Evolutionary conservation across 1,284 basidiomycete species (phyloP).

Genomic region (Cryptococcus sp.): DNA sequence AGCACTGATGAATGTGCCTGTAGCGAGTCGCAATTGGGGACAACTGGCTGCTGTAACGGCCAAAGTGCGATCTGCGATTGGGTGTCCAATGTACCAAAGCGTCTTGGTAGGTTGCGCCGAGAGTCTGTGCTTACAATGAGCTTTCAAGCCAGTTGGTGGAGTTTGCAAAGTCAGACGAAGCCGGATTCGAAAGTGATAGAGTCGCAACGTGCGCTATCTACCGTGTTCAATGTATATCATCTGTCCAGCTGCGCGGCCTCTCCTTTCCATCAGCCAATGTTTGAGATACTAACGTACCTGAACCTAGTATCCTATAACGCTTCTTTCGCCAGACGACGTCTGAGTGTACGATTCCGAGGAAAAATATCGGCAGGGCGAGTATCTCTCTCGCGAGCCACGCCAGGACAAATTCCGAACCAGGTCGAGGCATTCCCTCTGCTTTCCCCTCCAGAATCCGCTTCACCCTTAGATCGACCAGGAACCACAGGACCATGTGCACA

Average conservation of each 20-base stretch:
- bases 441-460: conserved; percentile 47
- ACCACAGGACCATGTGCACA: conserved; percentile 64
- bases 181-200: too few relatives aligned
- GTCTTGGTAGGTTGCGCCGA: not conserved
- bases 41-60: not conserved
- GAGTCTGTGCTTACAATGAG: too few relatives aligned
- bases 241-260: not conserved
- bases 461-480: conserved; percentile 43
- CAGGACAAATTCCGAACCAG: conserved; percentile 55
- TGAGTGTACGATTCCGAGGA: conserved; percentile 69
- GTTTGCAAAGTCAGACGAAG: too few relatives aligned
- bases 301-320: conserved; percentile 37
- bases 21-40: not conserved
- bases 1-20: not conserved
- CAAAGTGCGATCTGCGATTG: not conserved
- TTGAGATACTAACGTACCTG: conserved; percentile 21
- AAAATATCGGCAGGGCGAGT: conserved; percentile 77
- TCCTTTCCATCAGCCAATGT: not conserved
- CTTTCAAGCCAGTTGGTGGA: too few relatives aligned
- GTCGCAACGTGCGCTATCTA: too few relatives aligned
- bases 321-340: conserved; percentile 76
- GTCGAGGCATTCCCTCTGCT: conserved; percentile 63
- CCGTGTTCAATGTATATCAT: too few relatives aligned
- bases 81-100: not conserved
- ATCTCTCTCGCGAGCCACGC: conserved; percentile 75